Percentiles rank a stretch among this genome's conserved stretches.
phyloP scores from a whole-genome alignment of 1,284 basidiomycete species.

The Tilletia horrida region DNA sequence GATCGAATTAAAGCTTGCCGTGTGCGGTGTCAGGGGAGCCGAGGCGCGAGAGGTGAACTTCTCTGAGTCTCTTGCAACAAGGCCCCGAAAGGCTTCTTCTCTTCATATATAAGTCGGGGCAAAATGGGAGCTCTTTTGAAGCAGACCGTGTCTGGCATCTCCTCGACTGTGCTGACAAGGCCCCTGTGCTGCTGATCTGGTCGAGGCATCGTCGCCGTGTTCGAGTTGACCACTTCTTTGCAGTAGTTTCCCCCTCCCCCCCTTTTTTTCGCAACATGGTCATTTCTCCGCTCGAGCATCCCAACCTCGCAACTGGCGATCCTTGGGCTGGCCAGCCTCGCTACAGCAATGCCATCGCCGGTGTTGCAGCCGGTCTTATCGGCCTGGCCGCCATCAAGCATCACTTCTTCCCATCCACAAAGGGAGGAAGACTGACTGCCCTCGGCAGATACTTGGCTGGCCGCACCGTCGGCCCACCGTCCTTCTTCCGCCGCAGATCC shows the following conservation, averaged over 20 bases:
- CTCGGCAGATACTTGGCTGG: not conserved
- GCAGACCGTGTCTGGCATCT: too few species aligned
- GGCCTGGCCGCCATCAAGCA: constrained; percentile 18
- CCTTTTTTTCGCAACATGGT: not conserved
- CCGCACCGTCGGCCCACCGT: not conserved
- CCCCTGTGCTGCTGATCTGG: too few species aligned
- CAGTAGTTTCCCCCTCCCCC: not conserved
- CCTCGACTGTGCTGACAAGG: too few species aligned
- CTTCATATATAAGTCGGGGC: too few species aligned
- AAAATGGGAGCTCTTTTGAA: too few species aligned
- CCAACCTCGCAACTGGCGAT: constrained; percentile 30
- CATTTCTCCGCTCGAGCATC: constrained; percentile 14
- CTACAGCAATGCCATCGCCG: constrained; percentile 32
- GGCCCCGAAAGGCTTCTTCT: too few species aligned
- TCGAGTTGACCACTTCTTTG: too few species aligned
- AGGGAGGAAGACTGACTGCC: not conserved
- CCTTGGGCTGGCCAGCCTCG: constrained; percentile 35
- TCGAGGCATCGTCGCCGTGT: too few species aligned
- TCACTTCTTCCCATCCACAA: not conserved
- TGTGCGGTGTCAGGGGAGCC: too few species aligned
- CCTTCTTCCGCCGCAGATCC: not conserved
- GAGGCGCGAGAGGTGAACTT: too few species aligned
- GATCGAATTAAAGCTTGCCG: too few species aligned
- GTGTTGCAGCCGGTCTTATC: constrained; percentile 29
- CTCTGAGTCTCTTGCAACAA: too few species aligned